Evolutionary conservation across 2,329 filamentous ascomycete genomes (phyloP), one percentile per base, ranked within the genome.

Genomic region (Huntiella savannae): DNA sequence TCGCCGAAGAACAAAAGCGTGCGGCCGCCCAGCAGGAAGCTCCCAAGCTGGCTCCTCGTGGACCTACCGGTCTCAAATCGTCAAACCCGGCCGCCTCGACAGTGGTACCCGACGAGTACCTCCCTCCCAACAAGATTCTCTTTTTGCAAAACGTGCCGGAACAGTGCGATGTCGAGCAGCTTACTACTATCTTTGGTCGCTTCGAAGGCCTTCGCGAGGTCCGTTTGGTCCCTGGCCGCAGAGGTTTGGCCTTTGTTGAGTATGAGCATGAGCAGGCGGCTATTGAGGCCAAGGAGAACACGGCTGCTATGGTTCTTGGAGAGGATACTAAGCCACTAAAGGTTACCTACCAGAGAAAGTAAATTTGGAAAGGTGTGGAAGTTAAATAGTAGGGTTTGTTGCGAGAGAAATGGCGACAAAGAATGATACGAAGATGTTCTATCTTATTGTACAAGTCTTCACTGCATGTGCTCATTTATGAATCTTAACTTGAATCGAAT

Each of bases 181-280:
- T 98, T 46, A 80, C 77, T 0, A 70, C 71, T 32, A 77, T 96
- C 51, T 98, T 96, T 63, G 76, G 77, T 43, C 78, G 82, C 42
- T 98, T 92, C 65, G 83, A 93, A 52, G 88, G 88, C 19, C 95
- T 98, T 68, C 81, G 80, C 59, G 91, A 98, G 66, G 83, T 95
- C 40, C 77, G 91, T 56, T 63, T 85, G 59, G 88, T 96, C 40
- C 87, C 88, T 4, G 82, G 85, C 28, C 71, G 88, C 44, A 79
- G 76, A 52, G 85, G 85, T 3, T 87, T 98, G 60, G 91, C 86
- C 1, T 98, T 98, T 61, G 85, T 95, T 50, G 91, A 98, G 62
- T 98, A 96, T 64, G 85, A 94, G 56, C 78, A 75, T 53, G 86
- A 96, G 64, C 72, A 79, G 41, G 86, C 84, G 37, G 87, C 91